Base-by-base conservation (phyloP, 768 basidiomycete genomes). In the Filobasidium wieringae region DNA sequence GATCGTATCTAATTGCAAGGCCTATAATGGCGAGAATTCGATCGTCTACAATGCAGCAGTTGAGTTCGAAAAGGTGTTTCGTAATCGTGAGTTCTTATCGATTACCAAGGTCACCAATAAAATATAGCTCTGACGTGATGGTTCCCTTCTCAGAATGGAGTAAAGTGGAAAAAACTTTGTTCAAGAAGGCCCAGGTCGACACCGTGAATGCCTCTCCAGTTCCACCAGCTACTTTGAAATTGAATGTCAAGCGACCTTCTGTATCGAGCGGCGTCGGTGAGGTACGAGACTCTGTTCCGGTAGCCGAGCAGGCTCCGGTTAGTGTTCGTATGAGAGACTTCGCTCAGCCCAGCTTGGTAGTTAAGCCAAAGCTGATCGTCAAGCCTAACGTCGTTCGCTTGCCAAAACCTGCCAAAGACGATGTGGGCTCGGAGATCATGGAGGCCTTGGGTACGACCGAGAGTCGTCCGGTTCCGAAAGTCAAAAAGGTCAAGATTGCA, bases 1-100 rank as follows among this genome's bases (percentile, higher is more conserved):
- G 53, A 89, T 97, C 83, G 80, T 90, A 47, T 69, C 76, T 43
- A 99, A 99, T 66, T 88, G 90, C 22, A 86, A 86, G 68, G 77
- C 78, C 17, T 99, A 93, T 77, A 97, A 95, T 68, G 74, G 78
- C 22, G 74, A 79, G 12, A 82, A 82, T 27, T 84, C 82, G 55
- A 84, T 79, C 55, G 87, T 85, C 7, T 82, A 86, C 63, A 84
- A 81, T 45, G 84, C 87, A 63, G 86, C 88, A 0, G 77, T 85
- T 36, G 78, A 79, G 27, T 75, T 96, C 37, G 88, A 93, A 65
- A 78, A 75, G 0, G 84, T 85, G 67, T 93, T 96, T 64, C 5
- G 31, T 57, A 49, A 30, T n/a, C 37, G 34, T 47, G 27, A 6
- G 30, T 26, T 24, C 30, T 55, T n/a, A 26, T 1, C 40, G 41